Base-by-base conservation (phyloP, 2,329 filamentous ascomycete species). In the Elsinoe perseae region DNA sequence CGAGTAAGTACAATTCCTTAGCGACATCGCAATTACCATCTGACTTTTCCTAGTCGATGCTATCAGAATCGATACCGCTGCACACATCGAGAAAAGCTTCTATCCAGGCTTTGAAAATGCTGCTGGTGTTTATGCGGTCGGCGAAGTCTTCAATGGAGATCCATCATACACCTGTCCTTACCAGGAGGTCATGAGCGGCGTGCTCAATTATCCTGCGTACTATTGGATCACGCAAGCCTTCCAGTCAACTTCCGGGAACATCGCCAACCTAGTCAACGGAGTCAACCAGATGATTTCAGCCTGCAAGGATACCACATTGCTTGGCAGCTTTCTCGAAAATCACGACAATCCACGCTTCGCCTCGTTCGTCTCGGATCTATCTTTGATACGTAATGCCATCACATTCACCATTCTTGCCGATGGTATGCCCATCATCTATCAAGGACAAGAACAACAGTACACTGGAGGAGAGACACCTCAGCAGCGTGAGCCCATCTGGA, bases 201-300 rank as follows among this genome's bases (percentile, higher is more conserved):
- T 75, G 8, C 66, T 74, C n/a, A 77, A 78, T 62, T 78, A 73
- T 59, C 72, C 73, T 4, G 65, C 70, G 14, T 74, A 72, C 61
- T 73, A 68, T 57, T 64, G 68, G 4, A 61, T 73, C 23, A 70
- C 64, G 9, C 59, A 62, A 16, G 69, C 71, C 12, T 72, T 75
- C 56, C 60, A 63, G 12, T 69, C 64, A n/a, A 63, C 66, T 0
- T 60, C 60, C 18, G 70, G 70, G 16, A 68, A 60, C 57, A 72
- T 76, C 46, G 63, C 65, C 46, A 64, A 68, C 14, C 67, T 78
- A 4, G 68, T 69, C 42, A 61, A 61, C 18, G 67, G 64, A 2
- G 65, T 69, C 55, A 61, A 67, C 27, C 62, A 62, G 28, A 65
- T 70, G 53, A 69, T 68, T 30, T 46, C 59, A 5, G 63, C 63